phyloP scores from a whole-genome alignment of 2,329 filamentous ascomycete genomes.

The Ploettnerulaceae sp. region DNA sequence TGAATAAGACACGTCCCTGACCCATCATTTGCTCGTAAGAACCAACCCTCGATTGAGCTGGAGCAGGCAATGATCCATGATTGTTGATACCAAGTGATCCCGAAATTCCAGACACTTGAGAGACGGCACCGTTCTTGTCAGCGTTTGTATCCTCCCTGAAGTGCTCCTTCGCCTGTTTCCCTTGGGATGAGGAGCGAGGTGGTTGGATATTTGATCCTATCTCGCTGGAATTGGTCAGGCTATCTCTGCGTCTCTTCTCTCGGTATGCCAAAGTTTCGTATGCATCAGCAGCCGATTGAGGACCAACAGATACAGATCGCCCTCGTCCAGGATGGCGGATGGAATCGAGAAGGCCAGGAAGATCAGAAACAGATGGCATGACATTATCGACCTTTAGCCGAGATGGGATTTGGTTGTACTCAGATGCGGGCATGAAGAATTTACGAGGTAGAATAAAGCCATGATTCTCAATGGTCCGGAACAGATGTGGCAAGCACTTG shows the following conservation, averaged over 20 bases:
- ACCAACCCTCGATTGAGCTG: slow-evolving; percentile 44
- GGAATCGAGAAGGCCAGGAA: slow-evolving; percentile 75
- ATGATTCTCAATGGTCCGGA: slow-evolving; percentile 75
- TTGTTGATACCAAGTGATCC: slow-evolving; percentile 36
- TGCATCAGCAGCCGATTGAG: slow-evolving; percentile 92
- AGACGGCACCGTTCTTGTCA: slow-evolving; percentile 24
- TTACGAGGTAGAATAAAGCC: slow-evolving; percentile 78
- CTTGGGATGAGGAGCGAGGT: slow-evolving; percentile 11
- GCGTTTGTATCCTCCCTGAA: slow-evolving; percentile 10
- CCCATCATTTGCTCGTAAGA: slow-evolving; percentile 74
- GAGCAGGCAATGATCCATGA: slow-evolving; percentile 43
- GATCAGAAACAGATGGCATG: slow-evolving; percentile 81
- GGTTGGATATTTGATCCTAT: slow-evolving; percentile 14
- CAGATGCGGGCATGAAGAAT: slow-evolving; percentile 85
- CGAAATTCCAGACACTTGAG: slow-evolving; percentile 40
- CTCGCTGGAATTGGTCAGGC: slow-evolving; percentile 34
- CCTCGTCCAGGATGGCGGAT: slow-evolving; percentile 74
- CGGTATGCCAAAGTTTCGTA: slow-evolving; percentile 93
- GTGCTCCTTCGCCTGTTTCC: slow-evolving; percentile 15
- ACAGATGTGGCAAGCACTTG: slow-evolving; percentile 74
- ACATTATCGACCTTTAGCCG: slow-evolving; percentile 78
- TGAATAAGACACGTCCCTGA: slow-evolving; percentile 46
- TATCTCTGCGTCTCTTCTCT: slow-evolving; percentile 62
- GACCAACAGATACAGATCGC: slow-evolving; percentile 82
- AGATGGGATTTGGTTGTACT: slow-evolving; percentile 80